Evolutionary conservation across 805 yeast genomes (phyloP).

Genomic region (Kuraishia hungarica): DNA sequence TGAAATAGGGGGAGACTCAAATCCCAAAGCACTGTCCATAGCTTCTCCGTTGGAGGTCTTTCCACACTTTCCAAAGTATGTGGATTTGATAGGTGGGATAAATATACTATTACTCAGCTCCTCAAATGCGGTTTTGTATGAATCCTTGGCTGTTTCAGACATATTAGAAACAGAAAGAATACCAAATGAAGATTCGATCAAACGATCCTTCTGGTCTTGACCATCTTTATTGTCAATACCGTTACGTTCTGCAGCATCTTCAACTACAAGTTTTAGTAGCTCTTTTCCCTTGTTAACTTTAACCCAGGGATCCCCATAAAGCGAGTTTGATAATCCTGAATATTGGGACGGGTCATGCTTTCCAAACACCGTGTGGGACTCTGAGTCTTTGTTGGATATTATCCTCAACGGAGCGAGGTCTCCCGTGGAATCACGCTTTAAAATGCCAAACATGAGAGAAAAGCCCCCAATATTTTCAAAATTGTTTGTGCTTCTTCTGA

Average conservation of each 20-base stretch:
- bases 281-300: conserved; percentile 59
- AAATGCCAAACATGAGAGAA: conserved; percentile 47
- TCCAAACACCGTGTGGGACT: conserved; percentile 11
- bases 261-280: conserved; percentile 40
- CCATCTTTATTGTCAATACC: conserved; percentile 7
- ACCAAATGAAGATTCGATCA: conserved; percentile 44
- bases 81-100: conserved; percentile 53
- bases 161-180: conserved; percentile 39
- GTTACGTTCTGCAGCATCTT: conserved; percentile 6
- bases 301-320: conserved; percentile 64
- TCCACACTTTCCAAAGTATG: conserved; percentile 6
- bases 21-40: neutral
- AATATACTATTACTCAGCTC: conserved; percentile 45
- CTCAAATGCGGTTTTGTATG: conserved; percentile 23
- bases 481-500: conserved; percentile 18
- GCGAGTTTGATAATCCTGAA: conserved; percentile 62
- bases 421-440: conserved; percentile 20
- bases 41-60: neutral
- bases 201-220: conserved; percentile 18
- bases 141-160: conserved; percentile 17
- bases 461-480: conserved; percentile 50
- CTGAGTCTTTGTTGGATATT: conserved; percentile 39
- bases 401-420: conserved; percentile 29
- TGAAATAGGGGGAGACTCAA: conserved; percentile 7
- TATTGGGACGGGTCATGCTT: conserved; percentile 10